These are phyloP conservation scores for Plenodomus biglobosus DNA, from an alignment of 2,329 filamentous ascomycete genomes.

Conservation along the genomic window DNA sequence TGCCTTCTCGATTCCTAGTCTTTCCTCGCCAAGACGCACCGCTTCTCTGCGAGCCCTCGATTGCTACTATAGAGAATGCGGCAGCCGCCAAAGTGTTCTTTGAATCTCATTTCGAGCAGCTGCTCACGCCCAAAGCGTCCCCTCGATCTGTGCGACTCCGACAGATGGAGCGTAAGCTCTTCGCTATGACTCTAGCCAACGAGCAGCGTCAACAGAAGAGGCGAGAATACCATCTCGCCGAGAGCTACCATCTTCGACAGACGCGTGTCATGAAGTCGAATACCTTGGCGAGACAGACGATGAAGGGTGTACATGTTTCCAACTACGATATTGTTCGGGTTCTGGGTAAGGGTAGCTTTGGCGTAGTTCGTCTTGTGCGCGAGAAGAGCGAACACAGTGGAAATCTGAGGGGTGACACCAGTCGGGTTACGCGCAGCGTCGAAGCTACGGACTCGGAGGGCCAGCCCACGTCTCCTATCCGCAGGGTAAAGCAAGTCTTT, in stretches of 20 bases:
- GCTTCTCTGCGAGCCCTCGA: conserved; percentile 40
- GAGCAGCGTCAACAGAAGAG: conserved; percentile 59
- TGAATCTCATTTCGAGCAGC: conserved; percentile 78
- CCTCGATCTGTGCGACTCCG: conserved; percentile 63
- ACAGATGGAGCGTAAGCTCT: conserved; percentile 66
- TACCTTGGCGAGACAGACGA: conserved; percentile 51
- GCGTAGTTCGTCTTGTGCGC: conserved; percentile 82
- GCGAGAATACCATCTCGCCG: conserved; percentile 63
- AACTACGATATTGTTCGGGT: conserved; percentile 81
- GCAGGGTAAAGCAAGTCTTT: conserved; percentile 61
- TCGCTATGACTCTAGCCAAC: conserved; percentile 56
- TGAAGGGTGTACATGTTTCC: conserved; percentile 57
- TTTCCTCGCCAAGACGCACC: conserved; percentile 41
- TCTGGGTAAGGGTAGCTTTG: conserved; percentile 91
- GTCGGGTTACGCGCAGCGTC: conserved; percentile 5
- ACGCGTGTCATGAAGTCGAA: conserved; percentile 68
- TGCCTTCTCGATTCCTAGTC: conserved; percentile 27
- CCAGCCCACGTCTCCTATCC: background rate
- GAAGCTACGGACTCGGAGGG: background rate
- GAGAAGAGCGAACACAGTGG: conserved; percentile 53
- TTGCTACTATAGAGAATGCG: conserved; percentile 71
- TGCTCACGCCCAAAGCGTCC: conserved; percentile 58
- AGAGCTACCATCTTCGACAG: conserved; percentile 75
- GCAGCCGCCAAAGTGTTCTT: conserved; percentile 83
- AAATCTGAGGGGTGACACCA: conserved; percentile 14